phyloP scores from a whole-genome alignment of 305 asterid genomes.

The Fraxinus baroniana region DNA sequence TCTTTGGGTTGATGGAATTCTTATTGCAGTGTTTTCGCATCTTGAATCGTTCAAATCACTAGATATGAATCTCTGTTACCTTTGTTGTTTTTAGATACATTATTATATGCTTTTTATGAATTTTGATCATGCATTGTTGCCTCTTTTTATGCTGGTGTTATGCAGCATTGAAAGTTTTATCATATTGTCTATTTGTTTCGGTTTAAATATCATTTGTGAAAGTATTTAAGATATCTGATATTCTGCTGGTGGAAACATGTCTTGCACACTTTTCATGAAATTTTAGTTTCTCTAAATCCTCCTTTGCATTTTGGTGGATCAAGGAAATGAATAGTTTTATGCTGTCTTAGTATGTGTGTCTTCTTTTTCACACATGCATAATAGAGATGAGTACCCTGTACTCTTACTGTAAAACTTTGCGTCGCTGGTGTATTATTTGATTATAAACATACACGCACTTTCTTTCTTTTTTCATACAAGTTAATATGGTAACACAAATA shows the following conservation, averaged over 20 bases:
- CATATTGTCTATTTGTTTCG: background rate
- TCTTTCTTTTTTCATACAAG: background rate
- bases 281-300: background rate
- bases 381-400: background rate
- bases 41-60: background rate
- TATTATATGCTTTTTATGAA: background rate
- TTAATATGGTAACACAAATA: background rate
- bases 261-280: background rate
- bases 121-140: background rate
- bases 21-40: background rate
- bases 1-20: conserved; percentile 11
- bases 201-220: background rate
- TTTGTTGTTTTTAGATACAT: background rate
- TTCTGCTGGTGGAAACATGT: background rate
- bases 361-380: background rate
- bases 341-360: background rate
- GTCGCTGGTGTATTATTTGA: background rate
- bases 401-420: background rate
- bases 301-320: background rate
- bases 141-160: background rate
- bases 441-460: background rate
- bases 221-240: background rate
- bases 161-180: background rate
- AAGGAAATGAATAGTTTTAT: background rate
- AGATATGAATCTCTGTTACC: background rate